Percentiles rank a stretch among this genome's conserved stretches.
Evolutionary conservation across 345 rosid species (phyloP).

Genomic region (Salix viminalis): DNA sequence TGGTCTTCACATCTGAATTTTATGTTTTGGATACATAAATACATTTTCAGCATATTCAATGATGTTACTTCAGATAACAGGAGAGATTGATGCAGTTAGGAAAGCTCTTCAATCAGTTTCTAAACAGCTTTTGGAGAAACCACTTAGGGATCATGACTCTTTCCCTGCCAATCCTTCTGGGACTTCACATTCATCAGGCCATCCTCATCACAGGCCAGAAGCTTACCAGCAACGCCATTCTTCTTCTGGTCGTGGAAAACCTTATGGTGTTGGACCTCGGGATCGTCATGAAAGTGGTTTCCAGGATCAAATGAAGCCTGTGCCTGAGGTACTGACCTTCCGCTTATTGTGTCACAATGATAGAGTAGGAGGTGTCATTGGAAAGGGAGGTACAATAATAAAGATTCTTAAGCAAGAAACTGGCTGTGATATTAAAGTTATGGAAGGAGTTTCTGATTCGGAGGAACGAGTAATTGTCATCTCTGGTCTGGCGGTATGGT

Average conservation of each 20-base stretch:
- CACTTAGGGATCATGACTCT: slow-evolving; percentile 39
- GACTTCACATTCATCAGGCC: slow-evolving; percentile 32
- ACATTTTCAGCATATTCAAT: not conserved
- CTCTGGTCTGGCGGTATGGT: slow-evolving; percentile 67
- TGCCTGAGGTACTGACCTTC: slow-evolving; percentile 44
- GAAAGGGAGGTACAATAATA: slow-evolving; percentile 64
- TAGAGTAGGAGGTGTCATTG: slow-evolving; percentile 66
- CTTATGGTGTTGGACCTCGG: slow-evolving; percentile 32
- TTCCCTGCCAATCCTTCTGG: slow-evolving; percentile 35
- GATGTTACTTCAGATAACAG: slow-evolving; percentile 45
- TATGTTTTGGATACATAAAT: not conserved
- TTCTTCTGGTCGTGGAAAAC: slow-evolving; percentile 40
- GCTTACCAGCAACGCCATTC: slow-evolving; percentile 25
- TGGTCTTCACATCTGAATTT: not conserved
- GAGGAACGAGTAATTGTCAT: slow-evolving; percentile 58
- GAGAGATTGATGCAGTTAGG: slow-evolving; percentile 55
- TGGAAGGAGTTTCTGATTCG: slow-evolving; percentile 50
- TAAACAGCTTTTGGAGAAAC: slow-evolving; percentile 52
- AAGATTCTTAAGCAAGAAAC: slow-evolving; percentile 64
- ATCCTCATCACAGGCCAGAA: slow-evolving; percentile 33
- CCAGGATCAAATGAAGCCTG: slow-evolving; percentile 38
- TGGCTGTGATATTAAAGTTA: slow-evolving; percentile 67
- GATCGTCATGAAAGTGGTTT: slow-evolving; percentile 42
- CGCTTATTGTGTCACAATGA: slow-evolving; percentile 57
- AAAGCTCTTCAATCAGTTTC: slow-evolving; percentile 58